Conservation (phyloP, 2,329 filamentous ascomycete species). For the Beauveria australis region DNA sequence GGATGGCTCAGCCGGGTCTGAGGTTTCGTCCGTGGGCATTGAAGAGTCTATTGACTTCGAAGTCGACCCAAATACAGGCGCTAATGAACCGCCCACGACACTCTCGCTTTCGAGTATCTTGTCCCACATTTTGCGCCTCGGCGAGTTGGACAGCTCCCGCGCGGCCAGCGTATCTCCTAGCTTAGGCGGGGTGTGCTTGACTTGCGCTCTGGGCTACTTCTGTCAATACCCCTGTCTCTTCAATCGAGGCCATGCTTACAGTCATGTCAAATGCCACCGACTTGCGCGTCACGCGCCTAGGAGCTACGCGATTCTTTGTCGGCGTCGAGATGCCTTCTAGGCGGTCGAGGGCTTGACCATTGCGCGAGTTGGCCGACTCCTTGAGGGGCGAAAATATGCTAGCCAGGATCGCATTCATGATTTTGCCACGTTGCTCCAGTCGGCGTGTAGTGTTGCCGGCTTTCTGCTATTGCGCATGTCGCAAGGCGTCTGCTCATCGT, state of each 20-base stretch:
- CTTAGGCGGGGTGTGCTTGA: constrained; percentile 3
- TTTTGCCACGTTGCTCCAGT: neutral
- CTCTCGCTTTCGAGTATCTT: neutral
- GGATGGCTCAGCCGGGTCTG: neutral
- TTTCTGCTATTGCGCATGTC: neutral
- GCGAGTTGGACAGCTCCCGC: neutral
- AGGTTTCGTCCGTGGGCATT: neutral
- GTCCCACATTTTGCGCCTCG: neutral
- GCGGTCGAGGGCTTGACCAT: neutral
- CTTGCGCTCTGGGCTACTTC: neutral
- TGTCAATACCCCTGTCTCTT: neutral
- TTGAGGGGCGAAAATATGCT: constrained; percentile 10
- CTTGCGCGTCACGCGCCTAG: neutral
- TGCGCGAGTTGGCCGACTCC: neutral
- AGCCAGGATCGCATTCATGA: constrained; percentile 4
- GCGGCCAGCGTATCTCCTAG: neutral
- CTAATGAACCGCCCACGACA: neutral
- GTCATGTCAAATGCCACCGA: constrained; percentile 10
- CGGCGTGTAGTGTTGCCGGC: neutral
- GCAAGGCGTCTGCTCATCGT: neutral
- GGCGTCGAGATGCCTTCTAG: neutral
- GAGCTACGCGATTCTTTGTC: neutral
- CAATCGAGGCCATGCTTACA: neutral
- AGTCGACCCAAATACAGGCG: too few relatives aligned
- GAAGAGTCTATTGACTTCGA: neutral